phyloP scores from a whole-genome alignment of 2,329 filamentous ascomycete genomes.

The Fonsecaea monophora region DNA sequence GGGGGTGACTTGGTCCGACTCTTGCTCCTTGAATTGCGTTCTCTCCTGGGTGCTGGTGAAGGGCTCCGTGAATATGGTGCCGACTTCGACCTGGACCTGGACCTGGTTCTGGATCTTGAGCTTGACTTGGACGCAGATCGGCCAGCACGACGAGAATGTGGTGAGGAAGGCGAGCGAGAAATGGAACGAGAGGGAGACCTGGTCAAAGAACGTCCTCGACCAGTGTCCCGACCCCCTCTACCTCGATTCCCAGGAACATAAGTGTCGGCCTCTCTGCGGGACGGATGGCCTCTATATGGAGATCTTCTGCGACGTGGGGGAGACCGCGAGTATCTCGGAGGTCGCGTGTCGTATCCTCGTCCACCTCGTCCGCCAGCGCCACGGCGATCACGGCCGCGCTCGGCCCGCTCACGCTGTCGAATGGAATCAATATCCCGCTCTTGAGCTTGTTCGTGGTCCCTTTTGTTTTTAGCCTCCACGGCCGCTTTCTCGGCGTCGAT shows the following conservation, averaged over 20 bases:
- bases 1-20: slow-evolving; percentile 25
- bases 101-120: slow-evolving; percentile 17
- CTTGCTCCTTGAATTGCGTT: slow-evolving; percentile 22
- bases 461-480: slow-evolving; percentile 58
- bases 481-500: slow-evolving; percentile 57
- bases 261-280: slow-evolving; percentile 61
- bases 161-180: slow-evolving; percentile 46
- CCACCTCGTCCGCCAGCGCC: slow-evolving; percentile 45
- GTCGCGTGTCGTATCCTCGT: slow-evolving; percentile 57
- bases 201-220: slow-evolving; percentile 49
- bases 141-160: slow-evolving; percentile 37
- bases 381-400: slow-evolving; percentile 46
- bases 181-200: slow-evolving; percentile 47
- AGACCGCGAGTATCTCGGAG: slow-evolving; percentile 58
- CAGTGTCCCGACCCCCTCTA: slow-evolving; percentile 42
- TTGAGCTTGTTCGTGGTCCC: slow-evolving; percentile 55
- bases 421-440: slow-evolving; percentile 74
- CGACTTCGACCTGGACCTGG: slow-evolving; percentile 21
- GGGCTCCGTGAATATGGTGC: slow-evolving; percentile 42
- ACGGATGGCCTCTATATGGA: slow-evolving; percentile 54
- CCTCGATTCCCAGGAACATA: slow-evolving; percentile 60
- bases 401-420: slow-evolving; percentile 60
- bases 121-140: slow-evolving; percentile 15
- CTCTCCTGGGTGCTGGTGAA: slow-evolving; percentile 38
- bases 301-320: slow-evolving; percentile 58